Evolutionary conservation across 768 basidiomycete species (phyloP), one percentile per base, ranked within the genome.

Genomic region (Phanerodontia chrysosporium): DNA sequence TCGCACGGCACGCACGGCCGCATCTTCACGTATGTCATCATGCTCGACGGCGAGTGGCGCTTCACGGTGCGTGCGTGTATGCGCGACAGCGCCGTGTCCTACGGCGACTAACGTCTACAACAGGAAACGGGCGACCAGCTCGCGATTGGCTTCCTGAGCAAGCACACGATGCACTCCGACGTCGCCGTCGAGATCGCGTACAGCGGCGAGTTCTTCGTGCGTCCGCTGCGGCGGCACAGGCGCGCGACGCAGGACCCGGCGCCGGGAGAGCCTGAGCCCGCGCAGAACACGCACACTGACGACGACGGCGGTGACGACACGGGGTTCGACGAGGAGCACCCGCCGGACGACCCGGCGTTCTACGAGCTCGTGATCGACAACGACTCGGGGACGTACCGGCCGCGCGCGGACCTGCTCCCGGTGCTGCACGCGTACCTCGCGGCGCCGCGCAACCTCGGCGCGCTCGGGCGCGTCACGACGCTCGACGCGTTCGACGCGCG

Each of bases 351-450:
- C 62, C 74, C 74, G 9, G 62, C 67, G n/a, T 59, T 60, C 29
- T 78, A 77, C 67, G 77, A 78, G 67, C 73, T 78, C 29, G 67
- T 80, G 52, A 79, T 79, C 66, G 77, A 79, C 69, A 78, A 80
- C 64, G 75, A 78, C 65, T 74, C 73, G 44, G 78, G 78, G 3
- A 80, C 78, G 4, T 80, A 80, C 65, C 74, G 76, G 29, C 78
- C 78, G 1, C 66, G 73, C 45, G 71, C 66, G 45, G 69, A 76
- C 51, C 69, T 77, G 25, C 66, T 79, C 2, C 76, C 77, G 13
- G 58, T 69, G 3, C 62, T 80, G 27, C 65, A 75, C 21, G 48
- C 65, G 28, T 80, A 74, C 66, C 69, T 80, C 48, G 52, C 67
- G 61, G 62, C 66, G 29, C 60, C 61, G 24, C 61, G 63, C 44